Conservation (phyloP, 768 basidiomycete genomes). For the Amyloporia xantha region DNA sequence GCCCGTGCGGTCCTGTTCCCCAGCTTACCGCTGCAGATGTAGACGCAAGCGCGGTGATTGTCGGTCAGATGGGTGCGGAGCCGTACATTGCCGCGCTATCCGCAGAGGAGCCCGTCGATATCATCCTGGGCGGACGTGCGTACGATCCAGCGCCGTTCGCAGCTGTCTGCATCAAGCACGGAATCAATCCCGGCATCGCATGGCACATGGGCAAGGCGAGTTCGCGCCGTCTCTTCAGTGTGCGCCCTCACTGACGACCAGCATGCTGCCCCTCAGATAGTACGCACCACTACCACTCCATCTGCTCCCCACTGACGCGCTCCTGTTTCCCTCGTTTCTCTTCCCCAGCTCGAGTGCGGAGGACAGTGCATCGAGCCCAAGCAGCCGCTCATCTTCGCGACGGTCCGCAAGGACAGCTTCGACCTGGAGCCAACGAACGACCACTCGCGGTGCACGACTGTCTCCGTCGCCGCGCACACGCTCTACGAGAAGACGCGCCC, state of each 20-base stretch:
- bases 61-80: slow-evolving; percentile 1
- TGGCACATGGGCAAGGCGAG: slow-evolving; percentile 2
- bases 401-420: slow-evolving; percentile 1
- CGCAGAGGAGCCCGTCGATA: background rate
- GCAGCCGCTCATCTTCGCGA: background rate
- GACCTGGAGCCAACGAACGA: background rate
- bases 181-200: background rate
- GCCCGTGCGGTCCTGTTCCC: background rate
- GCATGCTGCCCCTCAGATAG: background rate
- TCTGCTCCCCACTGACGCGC: background rate
- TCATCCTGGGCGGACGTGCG: background rate
- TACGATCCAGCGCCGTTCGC: slow-evolving; percentile 1
- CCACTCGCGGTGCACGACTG: background rate
- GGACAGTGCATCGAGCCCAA: background rate
- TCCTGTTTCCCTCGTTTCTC: background rate
- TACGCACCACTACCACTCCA: background rate
- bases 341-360: background rate
- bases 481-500: slow-evolving; percentile 2
- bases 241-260: background rate
- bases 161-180: background rate
- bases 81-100: background rate
- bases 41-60: background rate
- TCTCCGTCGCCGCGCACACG: slow-evolving; percentile 1
- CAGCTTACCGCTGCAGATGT: background rate
- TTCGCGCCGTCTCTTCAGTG: background rate